Conservation (phyloP, 768 basidiomycete genomes). For the Podaxis sp. region DNA sequence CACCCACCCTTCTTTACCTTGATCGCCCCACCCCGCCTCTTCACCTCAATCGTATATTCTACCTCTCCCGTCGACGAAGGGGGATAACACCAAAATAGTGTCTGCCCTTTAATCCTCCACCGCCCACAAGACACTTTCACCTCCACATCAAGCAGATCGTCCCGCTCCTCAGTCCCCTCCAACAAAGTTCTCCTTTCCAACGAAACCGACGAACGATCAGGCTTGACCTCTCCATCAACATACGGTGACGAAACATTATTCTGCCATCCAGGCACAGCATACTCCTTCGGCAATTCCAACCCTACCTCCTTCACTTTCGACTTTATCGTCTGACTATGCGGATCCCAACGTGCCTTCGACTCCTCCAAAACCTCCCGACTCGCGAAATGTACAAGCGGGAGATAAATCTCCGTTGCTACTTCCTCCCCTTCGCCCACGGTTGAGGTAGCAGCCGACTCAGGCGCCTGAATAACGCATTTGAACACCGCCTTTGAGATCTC, state of each 20-base stretch:
- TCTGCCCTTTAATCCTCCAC: constrained; percentile 47
- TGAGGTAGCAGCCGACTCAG: constrained; percentile 42
- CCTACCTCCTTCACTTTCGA: neutral
- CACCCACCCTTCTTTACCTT: constrained; percentile 19
- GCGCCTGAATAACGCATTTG: constrained; percentile 52
- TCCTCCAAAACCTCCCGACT: constrained; percentile 31
- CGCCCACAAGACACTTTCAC: constrained; percentile 42
- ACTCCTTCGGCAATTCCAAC: constrained; percentile 10
- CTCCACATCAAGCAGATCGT: constrained; percentile 38
- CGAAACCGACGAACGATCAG: neutral
- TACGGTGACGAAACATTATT: neutral
- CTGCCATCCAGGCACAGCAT: neutral
- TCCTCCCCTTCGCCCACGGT: constrained; percentile 28
- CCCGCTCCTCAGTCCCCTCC: constrained; percentile 19
- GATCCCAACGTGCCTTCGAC: constrained; percentile 10
- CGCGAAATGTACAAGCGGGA: constrained; percentile 90
- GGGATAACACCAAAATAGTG: constrained; percentile 54
- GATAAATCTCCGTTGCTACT: constrained; percentile 83
- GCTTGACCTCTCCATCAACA: neutral
- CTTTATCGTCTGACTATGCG: constrained; percentile 3
- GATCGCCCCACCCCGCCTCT: constrained; percentile 28
- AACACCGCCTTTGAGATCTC: constrained; percentile 72
- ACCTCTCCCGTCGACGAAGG: constrained; percentile 24
- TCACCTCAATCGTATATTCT: constrained; percentile 34
- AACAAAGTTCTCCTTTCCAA: constrained; percentile 14